Base-by-base conservation (phyloP, 1,139 yeast species). In the Hemisphaericaspora subhashii region DNA sequence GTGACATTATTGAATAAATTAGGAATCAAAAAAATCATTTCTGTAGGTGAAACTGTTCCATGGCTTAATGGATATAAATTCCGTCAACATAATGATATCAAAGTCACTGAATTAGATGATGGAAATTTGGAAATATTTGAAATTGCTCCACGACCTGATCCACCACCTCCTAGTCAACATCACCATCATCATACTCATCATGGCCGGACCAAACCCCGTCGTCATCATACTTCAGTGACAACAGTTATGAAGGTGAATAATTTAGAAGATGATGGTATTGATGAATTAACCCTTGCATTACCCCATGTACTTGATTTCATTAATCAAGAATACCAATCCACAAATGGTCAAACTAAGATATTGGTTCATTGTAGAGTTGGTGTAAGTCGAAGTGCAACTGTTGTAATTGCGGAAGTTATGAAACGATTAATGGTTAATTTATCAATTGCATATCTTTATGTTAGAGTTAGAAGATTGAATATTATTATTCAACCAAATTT, bases 11-110 rank as follows among this genome's bases (percentile, higher is more conserved):
- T 92, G 41, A 61, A 66, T 23, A 74, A 73, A 37, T 62, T 92
- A 16, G 92, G 89, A 0, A 87, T 92, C 40, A 75, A 74, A 21
- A 80, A 86, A 42, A 74, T 92, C 11, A 79, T 92, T 5, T 84
- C 95, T 2, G 96, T 92, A 7, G 98, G 98, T 1, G 98, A 90
- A 54, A 67, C 66, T 9, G 66, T 88, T n/a, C 67, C 77, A 3
- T 89, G 97, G 83, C 45, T 74, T 9, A 53, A 57, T 33, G 68
- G 66, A 1, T 48, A 52, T 29, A 58, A 51, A 27, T 69, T 71
- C 46, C 54, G 54, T 38, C 50, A 51, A 20, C 45, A 54, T 22
- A 52, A 67, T 43, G 58, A 61, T 13, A 51, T 66, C 5, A 37
- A 31, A 1, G 44, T 56, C 3, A 61, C 62, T 6, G 55, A 53